Evolutionary conservation across 306 rosid genomes (phyloP).

Genomic region (Erythrophleum fordii): DNA sequence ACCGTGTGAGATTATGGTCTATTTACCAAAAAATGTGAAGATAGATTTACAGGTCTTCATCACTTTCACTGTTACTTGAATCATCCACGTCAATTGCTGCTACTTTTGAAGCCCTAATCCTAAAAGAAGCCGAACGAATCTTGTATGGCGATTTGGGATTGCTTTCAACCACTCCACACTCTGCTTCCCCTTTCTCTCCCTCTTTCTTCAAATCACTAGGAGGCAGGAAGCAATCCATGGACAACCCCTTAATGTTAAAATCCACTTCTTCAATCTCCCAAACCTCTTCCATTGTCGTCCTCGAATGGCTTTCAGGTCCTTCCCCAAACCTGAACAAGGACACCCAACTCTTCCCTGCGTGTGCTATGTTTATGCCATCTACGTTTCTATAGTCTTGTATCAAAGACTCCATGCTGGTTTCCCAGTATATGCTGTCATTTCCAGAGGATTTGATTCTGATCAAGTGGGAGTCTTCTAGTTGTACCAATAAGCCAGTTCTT

Average conservation of each 20-base stretch:
- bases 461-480: constrained; percentile 74
- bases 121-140: constrained; percentile 61
- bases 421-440: constrained; percentile 67
- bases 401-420: constrained; percentile 74
- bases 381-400: constrained; percentile 70
- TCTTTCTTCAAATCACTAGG: constrained; percentile 79
- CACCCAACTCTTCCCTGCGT: constrained; percentile 66
- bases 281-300: constrained; percentile 74
- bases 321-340: constrained; percentile 77
- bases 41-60: constrained; percentile 44
- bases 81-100: constrained; percentile 63
- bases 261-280: constrained; percentile 96
- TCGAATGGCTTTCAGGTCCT: constrained; percentile 59
- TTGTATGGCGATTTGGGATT: constrained; percentile 49
- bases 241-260: constrained; percentile 82
- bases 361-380: constrained; percentile 82
- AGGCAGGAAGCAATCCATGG: constrained; percentile 79
- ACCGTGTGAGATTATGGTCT: constrained; percentile 2
- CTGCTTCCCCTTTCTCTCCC: constrained; percentile 45
- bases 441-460: constrained; percentile 62
- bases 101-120: constrained; percentile 65
- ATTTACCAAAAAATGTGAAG: constrained; percentile 34
- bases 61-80: constrained; percentile 42
- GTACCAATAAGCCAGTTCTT: constrained; percentile 76
- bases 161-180: background rate